These are phyloP conservation scores for Cymbopogon flexuosus DNA, from an alignment of 202 grass and related monocot genomes.

Conservation along the genomic window DNA sequence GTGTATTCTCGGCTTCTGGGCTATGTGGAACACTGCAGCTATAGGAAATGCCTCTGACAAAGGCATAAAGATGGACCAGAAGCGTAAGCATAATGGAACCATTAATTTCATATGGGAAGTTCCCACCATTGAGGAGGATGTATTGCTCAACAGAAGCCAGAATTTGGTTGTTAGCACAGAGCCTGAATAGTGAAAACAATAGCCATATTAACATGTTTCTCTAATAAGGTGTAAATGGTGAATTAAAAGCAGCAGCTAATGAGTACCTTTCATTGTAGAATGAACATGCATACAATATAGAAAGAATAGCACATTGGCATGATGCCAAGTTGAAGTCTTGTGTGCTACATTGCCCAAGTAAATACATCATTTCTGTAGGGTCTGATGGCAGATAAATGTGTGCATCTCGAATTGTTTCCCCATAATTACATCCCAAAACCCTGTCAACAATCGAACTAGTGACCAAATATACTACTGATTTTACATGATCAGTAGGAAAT, in stretches of 20 bases:
- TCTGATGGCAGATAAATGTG: conserved; percentile 67
- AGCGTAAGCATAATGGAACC: conserved; percentile 59
- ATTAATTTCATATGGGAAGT: conserved; percentile 45
- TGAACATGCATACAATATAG: conserved; percentile 66
- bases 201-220: conserved; percentile 14
- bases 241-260: conserved; percentile 9
- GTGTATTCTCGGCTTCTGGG: conserved; percentile 68
- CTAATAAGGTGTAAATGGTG: neutral
- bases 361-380: conserved; percentile 70
- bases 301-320: conserved; percentile 71
- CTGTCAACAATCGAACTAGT: conserved; percentile 59
- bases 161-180: conserved; percentile 62
- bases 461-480: conserved; percentile 67
- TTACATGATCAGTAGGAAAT: conserved; percentile 74
- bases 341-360: conserved; percentile 62
- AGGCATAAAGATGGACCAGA: conserved; percentile 76
- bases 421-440: conserved; percentile 67
- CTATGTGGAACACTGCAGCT: conserved; percentile 46
- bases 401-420: conserved; percentile 77
- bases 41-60: conserved; percentile 60
- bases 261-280: conserved; percentile 75
- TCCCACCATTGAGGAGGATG: conserved; percentile 71
- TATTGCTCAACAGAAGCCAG: conserved; percentile 90
- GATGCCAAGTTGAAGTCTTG: conserved; percentile 76
- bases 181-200: conserved; percentile 41